Percentiles rank a stretch among this genome's conserved stretches.
phyloP scores from a whole-genome alignment of 306 rosid genomes.

The Vachellia collinsii region DNA sequence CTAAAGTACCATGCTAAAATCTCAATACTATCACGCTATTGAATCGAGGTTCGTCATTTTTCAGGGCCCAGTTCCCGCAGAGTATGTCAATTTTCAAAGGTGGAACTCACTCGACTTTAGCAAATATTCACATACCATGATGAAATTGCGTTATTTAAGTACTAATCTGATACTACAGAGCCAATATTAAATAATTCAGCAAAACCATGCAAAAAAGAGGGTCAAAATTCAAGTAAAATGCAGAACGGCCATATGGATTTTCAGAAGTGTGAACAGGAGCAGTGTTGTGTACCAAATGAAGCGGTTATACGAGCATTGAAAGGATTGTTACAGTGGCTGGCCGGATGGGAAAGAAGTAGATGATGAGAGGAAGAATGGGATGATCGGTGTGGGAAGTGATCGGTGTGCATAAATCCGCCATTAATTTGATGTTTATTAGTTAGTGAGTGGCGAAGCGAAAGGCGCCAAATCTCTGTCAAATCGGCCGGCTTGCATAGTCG shows the following conservation, averaged over 20 bases:
- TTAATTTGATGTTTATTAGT: background rate
- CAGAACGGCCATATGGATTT: constrained; percentile 1
- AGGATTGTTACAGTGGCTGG: background rate
- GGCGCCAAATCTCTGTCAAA: background rate
- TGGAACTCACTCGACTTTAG: background rate
- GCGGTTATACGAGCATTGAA: background rate
- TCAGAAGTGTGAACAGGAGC: background rate
- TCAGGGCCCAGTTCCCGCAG: background rate
- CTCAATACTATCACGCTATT: background rate
- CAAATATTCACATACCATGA: background rate
- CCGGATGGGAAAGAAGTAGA: background rate
- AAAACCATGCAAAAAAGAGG: background rate
- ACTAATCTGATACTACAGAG: background rate
- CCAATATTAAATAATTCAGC: background rate
- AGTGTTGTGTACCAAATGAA: background rate
- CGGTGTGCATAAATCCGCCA: background rate
- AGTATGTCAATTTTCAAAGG: background rate
- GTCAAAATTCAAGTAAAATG: background rate
- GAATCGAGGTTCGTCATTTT: background rate
- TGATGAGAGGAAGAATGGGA: background rate
- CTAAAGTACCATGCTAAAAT: constrained; percentile 3
- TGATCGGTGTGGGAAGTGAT: background rate
- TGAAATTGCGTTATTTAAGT: background rate
- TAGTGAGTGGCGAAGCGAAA: background rate
- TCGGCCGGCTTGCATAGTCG: constrained; percentile 1